A percentile compares a stretch with the other conserved stretches of the same genome.
phyloP scores from a whole-genome alignment of 2,329 filamentous ascomycete genomes.

The Apiospora saccharicola region DNA sequence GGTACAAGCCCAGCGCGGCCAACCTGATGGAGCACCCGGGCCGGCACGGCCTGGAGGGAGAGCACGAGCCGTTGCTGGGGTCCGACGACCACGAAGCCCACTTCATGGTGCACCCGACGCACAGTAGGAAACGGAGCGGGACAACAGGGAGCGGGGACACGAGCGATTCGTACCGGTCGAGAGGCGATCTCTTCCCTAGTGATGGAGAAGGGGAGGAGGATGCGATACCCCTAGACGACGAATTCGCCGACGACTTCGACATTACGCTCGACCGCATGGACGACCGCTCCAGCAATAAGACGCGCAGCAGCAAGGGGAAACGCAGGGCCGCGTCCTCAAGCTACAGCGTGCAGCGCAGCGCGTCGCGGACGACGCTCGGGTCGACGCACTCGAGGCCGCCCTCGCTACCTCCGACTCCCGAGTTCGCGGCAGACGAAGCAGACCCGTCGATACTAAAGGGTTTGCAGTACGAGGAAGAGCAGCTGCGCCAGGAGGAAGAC shows the following conservation, averaged over 20 bases:
- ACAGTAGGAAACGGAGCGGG: slow-evolving; percentile 71
- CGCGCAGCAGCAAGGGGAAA: slow-evolving; percentile 66
- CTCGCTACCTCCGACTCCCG: slow-evolving; percentile 36
- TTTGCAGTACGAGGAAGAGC: slow-evolving; percentile 60
- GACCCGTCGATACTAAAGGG: slow-evolving; percentile 46
- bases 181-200: slow-evolving; percentile 90
- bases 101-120: slow-evolving; percentile 40
- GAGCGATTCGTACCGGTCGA: slow-evolving; percentile 83
- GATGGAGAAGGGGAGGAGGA: slow-evolving; percentile 88
- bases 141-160: slow-evolving; percentile 84
- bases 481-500: slow-evolving; percentile 59
- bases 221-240: slow-evolving; percentile 89
- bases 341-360: slow-evolving; percentile 58
- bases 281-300: slow-evolving; percentile 74
- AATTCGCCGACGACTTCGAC: slow-evolving; percentile 83
- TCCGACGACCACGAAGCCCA: slow-evolving; percentile 28
- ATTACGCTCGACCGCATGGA: slow-evolving; percentile 81
- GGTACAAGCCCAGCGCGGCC: slow-evolving; percentile 90
- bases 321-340: slow-evolving; percentile 60
- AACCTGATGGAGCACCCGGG: slow-evolving; percentile 89
- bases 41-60: slow-evolving; percentile 52
- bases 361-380: slow-evolving; percentile 65
- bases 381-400: slow-evolving; percentile 44
- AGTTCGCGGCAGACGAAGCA: slow-evolving; percentile 29
- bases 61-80: slow-evolving; percentile 75